Conservation (phyloP, 2,329 filamentous ascomycete genomes). For the Colletotrichum scovillei region DNA sequence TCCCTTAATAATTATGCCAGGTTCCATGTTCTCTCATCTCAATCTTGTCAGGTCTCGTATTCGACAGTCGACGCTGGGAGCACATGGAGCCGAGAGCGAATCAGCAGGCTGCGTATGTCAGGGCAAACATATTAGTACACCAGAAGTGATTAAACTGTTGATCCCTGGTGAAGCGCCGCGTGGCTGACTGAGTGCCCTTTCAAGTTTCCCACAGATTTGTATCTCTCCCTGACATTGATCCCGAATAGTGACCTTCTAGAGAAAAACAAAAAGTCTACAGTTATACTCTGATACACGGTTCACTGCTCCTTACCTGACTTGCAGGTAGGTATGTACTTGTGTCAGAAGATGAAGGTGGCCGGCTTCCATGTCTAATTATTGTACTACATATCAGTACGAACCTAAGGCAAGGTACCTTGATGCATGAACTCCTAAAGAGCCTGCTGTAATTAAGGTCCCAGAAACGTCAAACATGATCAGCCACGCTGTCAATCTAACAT, state of each 20-base stretch:
- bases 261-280: neutral
- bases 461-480: conserved; percentile 4
- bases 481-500: neutral
- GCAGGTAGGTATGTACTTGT: too few relatives aligned
- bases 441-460: conserved; percentile 4
- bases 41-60: conserved; percentile 17
- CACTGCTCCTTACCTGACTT: neutral
- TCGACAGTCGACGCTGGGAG: neutral
- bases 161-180: conserved; percentile 15
- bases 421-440: conserved; percentile 21
- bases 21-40: neutral
- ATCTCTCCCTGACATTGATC: conserved; percentile 16
- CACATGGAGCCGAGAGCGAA: neutral
- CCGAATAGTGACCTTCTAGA: neutral
- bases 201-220: neutral
- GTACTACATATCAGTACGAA: neutral
- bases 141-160: conserved; percentile 13
- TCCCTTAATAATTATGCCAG: neutral
- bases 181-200: conserved; percentile 21
- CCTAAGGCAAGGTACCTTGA: neutral
- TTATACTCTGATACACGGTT: neutral
- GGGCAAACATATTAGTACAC: neutral
- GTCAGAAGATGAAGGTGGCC: neutral
- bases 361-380: neutral
- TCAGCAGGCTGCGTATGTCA: neutral